A percentile compares a stretch with the other conserved stretches of the same genome.
phyloP scores from a whole-genome alignment of 2,329 filamentous ascomycete genomes.

The Colletotrichum liriopes region DNA sequence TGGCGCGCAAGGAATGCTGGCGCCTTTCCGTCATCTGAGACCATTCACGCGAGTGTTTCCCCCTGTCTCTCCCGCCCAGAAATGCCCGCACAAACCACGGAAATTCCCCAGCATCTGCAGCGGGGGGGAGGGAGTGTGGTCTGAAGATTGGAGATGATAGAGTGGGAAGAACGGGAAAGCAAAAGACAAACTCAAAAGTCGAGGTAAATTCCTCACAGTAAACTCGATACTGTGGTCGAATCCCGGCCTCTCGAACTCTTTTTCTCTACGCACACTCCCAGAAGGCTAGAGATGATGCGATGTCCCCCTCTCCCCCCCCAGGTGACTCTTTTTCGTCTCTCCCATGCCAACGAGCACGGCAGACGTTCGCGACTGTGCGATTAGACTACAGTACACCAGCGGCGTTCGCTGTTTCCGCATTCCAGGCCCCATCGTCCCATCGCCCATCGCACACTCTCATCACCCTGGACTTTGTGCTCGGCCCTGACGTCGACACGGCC shows the following conservation, averaged over 20 bases:
- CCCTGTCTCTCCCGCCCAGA: conserved; percentile 3
- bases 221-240: conserved; percentile 28
- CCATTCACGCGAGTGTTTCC: neutral
- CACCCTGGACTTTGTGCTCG: neutral
- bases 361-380: conserved; percentile 1
- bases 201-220: conserved; percentile 27
- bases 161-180: neutral
- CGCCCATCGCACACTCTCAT: neutral
- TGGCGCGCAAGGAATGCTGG: neutral
- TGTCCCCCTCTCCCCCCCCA: neutral
- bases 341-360: neutral
- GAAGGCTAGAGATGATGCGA: neutral
- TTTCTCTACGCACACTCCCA: conserved; percentile 6
- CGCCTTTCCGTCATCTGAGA: conserved; percentile 38
- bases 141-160: neutral
- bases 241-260: neutral
- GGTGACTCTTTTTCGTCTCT: conserved; percentile 8
- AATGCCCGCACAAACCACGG: conserved; percentile 20
- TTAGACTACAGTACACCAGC: neutral
- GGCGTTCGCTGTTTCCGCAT: neutral
- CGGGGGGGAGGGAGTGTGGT: conserved; percentile 12
- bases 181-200: neutral
- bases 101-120: neutral
- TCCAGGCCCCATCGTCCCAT: neutral
- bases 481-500: neutral